Conservation (phyloP, 148 eudicot genomes). For the Rhododendron ovatum region DNA sequence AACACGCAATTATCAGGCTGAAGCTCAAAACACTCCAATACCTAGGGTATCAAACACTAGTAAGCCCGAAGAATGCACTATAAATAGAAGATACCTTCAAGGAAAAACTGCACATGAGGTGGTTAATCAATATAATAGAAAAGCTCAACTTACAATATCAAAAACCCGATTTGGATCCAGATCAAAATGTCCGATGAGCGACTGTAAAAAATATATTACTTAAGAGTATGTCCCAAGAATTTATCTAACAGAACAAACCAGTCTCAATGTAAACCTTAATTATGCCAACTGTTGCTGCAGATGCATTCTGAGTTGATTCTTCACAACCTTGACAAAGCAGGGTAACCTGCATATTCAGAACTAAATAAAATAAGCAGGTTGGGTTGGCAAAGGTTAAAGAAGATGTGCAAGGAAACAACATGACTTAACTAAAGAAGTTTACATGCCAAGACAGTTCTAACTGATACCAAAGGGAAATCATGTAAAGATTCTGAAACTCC, state of each 20-base stretch:
- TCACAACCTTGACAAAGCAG: slow-evolving; percentile 88
- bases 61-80: background rate
- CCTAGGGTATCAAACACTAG: slow-evolving; percentile 34
- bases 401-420: background rate
- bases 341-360: slow-evolving; percentile 60
- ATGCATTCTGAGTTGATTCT: slow-evolving; percentile 43
- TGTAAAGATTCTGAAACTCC: background rate
- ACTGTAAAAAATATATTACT: slow-evolving; percentile 48
- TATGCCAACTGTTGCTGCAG: slow-evolving; percentile 77
- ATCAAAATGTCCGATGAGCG: slow-evolving; percentile 96
- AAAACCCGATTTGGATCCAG: slow-evolving; percentile 98
- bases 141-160: slow-evolving; percentile 74
- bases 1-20: slow-evolving; percentile 74
- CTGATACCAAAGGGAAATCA: background rate
- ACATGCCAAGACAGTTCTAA: slow-evolving; percentile 1
- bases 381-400: background rate
- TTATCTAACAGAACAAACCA: slow-evolving; percentile 9
- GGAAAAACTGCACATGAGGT: background rate
- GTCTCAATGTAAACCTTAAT: slow-evolving; percentile 60
- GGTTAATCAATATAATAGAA: background rate
- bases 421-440: background rate
- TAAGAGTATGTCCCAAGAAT: background rate
- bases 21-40: slow-evolving; percentile 95
- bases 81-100: background rate
- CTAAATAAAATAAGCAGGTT: background rate